Conservation (phyloP, 1,139 yeast species). For the Suzukiozyma palmioleophila region DNA sequence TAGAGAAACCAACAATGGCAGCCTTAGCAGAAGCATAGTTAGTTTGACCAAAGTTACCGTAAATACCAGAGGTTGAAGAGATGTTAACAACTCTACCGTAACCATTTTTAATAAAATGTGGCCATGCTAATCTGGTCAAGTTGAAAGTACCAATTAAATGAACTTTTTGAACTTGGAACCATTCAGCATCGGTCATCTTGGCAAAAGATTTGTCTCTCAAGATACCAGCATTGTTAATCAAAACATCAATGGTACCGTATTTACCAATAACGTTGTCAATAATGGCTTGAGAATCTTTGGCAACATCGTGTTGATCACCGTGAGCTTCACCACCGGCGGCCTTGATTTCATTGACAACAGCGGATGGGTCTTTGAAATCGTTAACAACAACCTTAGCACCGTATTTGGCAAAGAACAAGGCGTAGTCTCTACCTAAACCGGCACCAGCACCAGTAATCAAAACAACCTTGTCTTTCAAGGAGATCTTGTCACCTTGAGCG, state of each 20-base stretch:
- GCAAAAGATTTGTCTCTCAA: slow-evolving; percentile 85
- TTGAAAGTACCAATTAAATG: slow-evolving; percentile 81
- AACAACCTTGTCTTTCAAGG: slow-evolving; percentile 80
- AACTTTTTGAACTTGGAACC: slow-evolving; percentile 78
- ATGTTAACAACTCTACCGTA: slow-evolving; percentile 84
- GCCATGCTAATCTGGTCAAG: slow-evolving; percentile 91
- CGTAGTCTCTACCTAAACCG: slow-evolving; percentile 92
- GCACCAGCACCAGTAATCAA: slow-evolving; percentile 95
- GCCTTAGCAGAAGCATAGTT: slow-evolving; percentile 93
- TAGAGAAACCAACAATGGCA: slow-evolving; percentile 81
- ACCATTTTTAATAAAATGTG: slow-evolving; percentile 71
- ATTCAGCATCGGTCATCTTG: slow-evolving; percentile 79
- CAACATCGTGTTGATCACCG: slow-evolving; percentile 79
- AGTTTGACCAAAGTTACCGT: slow-evolving; percentile 97
- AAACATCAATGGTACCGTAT: slow-evolving; percentile 82
- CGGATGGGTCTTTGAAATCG: slow-evolving; percentile 74
- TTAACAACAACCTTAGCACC: slow-evolving; percentile 97
- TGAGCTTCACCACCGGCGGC: slow-evolving; percentile 79
- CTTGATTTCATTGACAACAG: slow-evolving; percentile 75
- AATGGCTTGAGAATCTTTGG: slow-evolving; percentile 69
- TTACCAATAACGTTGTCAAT: slow-evolving; percentile 72
- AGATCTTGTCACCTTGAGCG: slow-evolving; percentile 43
- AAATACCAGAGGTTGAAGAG: slow-evolving; percentile 92
- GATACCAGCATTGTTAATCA: slow-evolving; percentile 93
- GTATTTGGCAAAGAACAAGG: slow-evolving; percentile 75